Base-by-base conservation (phyloP, 2,329 filamentous ascomycete genomes). In the Emydomyces testavorans region DNA sequence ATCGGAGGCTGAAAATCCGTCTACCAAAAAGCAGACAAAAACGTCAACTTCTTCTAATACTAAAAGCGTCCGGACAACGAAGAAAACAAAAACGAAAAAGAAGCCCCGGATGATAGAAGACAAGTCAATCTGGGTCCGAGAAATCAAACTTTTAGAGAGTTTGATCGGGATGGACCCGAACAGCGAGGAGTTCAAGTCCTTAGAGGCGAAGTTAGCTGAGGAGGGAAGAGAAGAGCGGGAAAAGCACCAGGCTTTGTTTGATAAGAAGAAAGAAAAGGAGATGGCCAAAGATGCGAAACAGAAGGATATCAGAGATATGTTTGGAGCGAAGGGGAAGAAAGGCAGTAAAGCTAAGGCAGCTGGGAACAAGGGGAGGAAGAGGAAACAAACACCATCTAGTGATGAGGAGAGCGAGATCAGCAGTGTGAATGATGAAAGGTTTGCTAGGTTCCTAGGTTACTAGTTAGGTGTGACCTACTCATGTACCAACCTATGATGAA, bases 91-190 rank as follows among this genome's bases (percentile, higher is more conserved):
- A 11, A 53, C 59, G 6, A 53, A 57, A 13, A 49, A 52, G 3
- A 52, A 59, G 2, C 49, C 56, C 10, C 50, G 56, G 13, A 73
- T 74, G 23, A 65, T 80, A 31, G 84, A 94, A 60, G 87, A 95
- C 64, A 86, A 82, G 64, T 72, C 77, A 46, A 75, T 95, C 13
- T 96, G 90, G 89, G 88, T 89, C 1, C 75, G 81, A 38, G 92
- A 98, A 69, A 96, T 98, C 67, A 95, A 95, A 70, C 71, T 96
- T 54, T 75, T 98, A 4, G 92, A 98, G 67, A 80, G 80, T 38
- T 71, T 98, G 43, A 83, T 95, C 34, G 90, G 82, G 6, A 86
- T 89, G 78, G 83, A 95, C 61, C 63, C 78, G 0, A 82, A 87
- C 29, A 72, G 77, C n/a, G 73, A 80, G 6, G 81, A 85, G 57